Percentiles rank a stretch among this genome's conserved stretches.
Conservation (phyloP, 2,329 filamentous ascomycete species). For the Cadophora gregata region DNA sequence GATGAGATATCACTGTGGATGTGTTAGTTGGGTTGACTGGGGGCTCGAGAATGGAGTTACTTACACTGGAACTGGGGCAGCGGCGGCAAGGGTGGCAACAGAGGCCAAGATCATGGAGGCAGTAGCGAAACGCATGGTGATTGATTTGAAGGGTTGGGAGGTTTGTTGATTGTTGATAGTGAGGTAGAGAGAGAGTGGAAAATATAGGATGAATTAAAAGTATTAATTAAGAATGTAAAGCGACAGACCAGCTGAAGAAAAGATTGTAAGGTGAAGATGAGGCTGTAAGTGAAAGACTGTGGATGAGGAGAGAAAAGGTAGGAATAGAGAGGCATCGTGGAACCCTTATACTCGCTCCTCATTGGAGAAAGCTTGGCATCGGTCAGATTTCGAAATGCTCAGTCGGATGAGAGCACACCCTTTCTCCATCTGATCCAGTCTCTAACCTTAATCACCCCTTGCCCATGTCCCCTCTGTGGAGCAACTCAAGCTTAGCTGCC, state of each 20-base stretch:
- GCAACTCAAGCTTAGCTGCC: background rate
- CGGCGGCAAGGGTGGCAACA: conserved; percentile 18
- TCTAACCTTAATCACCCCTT: conserved; percentile 24
- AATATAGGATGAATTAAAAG: conserved; percentile 22
- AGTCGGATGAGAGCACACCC: background rate
- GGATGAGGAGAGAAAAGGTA: conserved; percentile 20
- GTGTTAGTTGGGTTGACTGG: conserved; percentile 1
- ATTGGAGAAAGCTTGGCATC: conserved; percentile 21
- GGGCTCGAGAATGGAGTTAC: background rate
- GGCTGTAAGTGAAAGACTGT: conserved; percentile 22
- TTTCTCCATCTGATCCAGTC: conserved; percentile 20
- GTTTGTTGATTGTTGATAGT: conserved; percentile 4
- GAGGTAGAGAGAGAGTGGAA: conserved; percentile 12
- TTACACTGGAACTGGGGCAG: conserved; percentile 19
- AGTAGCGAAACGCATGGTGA: conserved; percentile 25
- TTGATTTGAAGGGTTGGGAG: conserved; percentile 11
- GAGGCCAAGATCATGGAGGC: conserved; percentile 23
- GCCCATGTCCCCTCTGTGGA: background rate
- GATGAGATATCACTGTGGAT: conserved; percentile 5
- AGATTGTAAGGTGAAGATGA: conserved; percentile 16
- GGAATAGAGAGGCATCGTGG: conserved; percentile 10
- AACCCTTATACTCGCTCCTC: conserved; percentile 23
- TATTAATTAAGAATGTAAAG: conserved; percentile 19
- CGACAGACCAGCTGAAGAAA: conserved; percentile 27
- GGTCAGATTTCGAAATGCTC: background rate